Evolutionary conservation across 2,329 filamentous ascomycete genomes (phyloP).

Genomic region (Alternaria panax): DNA sequence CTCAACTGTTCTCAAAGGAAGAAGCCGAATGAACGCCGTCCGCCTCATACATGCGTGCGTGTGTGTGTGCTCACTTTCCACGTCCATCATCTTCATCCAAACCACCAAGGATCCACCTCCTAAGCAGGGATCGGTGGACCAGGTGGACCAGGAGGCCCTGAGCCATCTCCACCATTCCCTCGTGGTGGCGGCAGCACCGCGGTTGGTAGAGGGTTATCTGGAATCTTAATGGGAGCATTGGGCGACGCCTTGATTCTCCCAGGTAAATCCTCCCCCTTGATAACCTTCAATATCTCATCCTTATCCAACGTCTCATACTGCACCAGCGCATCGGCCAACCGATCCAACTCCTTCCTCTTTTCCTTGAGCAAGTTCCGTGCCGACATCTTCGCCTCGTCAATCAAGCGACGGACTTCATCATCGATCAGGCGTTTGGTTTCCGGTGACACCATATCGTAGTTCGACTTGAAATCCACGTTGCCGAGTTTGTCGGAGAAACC

Average conservation of each 20-base stretch:
- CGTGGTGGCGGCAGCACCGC: slow-evolving; percentile 29
- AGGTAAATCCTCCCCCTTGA: slow-evolving; percentile 82
- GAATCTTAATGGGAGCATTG: slow-evolving; percentile 71
- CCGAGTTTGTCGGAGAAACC: slow-evolving; percentile 90
- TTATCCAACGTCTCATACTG: slow-evolving; percentile 93
- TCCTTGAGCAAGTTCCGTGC: slow-evolving; percentile 76
- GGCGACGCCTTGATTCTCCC: slow-evolving; percentile 68
- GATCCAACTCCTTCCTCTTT: slow-evolving; percentile 84
- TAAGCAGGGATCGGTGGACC: slow-evolving; percentile 31
- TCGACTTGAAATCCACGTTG: slow-evolving; percentile 84
- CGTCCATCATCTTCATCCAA: too few relatives aligned
- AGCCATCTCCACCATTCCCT: slow-evolving; percentile 22
- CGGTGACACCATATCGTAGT: slow-evolving; percentile 82
- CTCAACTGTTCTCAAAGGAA: too few relatives aligned
- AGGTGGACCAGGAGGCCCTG: slow-evolving; percentile 21
- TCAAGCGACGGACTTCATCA: slow-evolving; percentile 80
- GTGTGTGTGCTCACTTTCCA: too few relatives aligned
- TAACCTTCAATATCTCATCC: slow-evolving; percentile 88
- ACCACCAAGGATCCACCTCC: too few relatives aligned
- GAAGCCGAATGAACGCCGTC: too few relatives aligned
- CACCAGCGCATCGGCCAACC: slow-evolving; percentile 85
- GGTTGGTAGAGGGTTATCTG: slow-evolving; percentile 52
- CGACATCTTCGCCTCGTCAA: slow-evolving; percentile 83
- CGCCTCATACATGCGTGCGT: too few relatives aligned
- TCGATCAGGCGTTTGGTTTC: slow-evolving; percentile 90